phyloP scores from a whole-genome alignment of 2,329 filamentous ascomycete species.

The Diaporthe australafricana region DNA sequence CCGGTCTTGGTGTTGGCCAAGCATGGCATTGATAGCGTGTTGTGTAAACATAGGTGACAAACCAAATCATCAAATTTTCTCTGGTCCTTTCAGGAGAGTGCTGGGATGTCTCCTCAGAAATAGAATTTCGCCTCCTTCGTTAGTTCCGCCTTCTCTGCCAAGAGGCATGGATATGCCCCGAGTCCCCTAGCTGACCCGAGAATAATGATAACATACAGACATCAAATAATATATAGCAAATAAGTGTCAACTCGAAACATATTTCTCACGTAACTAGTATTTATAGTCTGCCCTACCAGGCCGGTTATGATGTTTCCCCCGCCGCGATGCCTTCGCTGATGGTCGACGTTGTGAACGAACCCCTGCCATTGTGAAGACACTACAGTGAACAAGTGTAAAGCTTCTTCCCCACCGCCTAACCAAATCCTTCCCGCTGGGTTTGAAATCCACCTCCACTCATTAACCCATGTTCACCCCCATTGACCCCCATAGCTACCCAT shows the following conservation, averaged over 20 bases:
- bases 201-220: background rate
- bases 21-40: conserved; percentile 13
- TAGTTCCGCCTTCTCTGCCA: background rate
- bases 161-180: background rate
- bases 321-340: background rate
- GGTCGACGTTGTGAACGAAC: background rate
- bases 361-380: background rate
- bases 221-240: background rate
- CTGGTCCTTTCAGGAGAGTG: background rate
- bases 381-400: background rate
- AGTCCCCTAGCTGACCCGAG: too few species aligned
- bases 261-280: background rate
- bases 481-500: background rate
- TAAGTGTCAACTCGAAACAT: background rate
- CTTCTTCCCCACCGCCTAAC: background rate
- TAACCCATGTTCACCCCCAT: conserved; percentile 8
- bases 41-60: conserved; percentile 14
- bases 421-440: conserved; percentile 7
- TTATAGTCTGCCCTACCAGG: background rate
- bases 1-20: background rate
- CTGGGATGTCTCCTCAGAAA: background rate
- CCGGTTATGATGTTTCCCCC: background rate
- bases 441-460: conserved; percentile 1
- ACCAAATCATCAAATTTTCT: conserved; percentile 3
- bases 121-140: background rate